These are phyloP conservation scores for Diutina sp. DNA, from an alignment of 1,139 yeast genomes.

Conservation along the genomic window DNA sequence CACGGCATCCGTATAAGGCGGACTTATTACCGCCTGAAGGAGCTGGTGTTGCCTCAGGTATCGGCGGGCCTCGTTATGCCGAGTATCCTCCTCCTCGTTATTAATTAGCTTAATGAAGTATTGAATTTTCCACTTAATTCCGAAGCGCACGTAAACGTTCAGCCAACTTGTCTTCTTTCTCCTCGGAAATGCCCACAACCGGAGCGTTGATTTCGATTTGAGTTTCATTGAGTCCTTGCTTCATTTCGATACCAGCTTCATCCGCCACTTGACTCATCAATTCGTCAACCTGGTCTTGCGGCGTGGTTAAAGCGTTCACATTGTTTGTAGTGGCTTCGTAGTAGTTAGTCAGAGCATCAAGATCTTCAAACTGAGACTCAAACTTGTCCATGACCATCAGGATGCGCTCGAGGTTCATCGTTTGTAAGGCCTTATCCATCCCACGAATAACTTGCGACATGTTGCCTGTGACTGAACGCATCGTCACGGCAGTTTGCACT, in stretches of 20 bases:
- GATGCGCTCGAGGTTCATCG: slow-evolving; percentile 88
- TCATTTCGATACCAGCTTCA: slow-evolving; percentile 91
- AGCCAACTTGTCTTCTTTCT: slow-evolving; percentile 77
- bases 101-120: not conserved
- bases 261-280: slow-evolving; percentile 92
- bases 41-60: not conserved
- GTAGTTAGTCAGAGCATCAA: slow-evolving; percentile 88
- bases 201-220: slow-evolving; percentile 31
- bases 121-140: not conserved
- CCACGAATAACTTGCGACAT: slow-evolving; percentile 90
- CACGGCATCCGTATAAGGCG: not conserved
- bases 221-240: slow-evolving; percentile 59
- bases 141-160: slow-evolving; percentile 73
- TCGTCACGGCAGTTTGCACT: slow-evolving; percentile 94
- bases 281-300: slow-evolving; percentile 91
- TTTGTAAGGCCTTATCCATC: slow-evolving; percentile 91
- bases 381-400: slow-evolving; percentile 96
- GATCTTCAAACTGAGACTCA: slow-evolving; percentile 89
- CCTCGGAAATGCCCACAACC: slow-evolving; percentile 43
- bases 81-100: not conserved
- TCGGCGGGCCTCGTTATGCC: not conserved
- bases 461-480: slow-evolving; percentile 88
- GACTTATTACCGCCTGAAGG: not conserved
- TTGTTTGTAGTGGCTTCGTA: slow-evolving; percentile 85
- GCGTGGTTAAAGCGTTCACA: slow-evolving; percentile 80